These are phyloP conservation scores for Tylopilus sp. DNA, from an alignment of 768 basidiomycete genomes.

Conservation along the genomic window DNA sequence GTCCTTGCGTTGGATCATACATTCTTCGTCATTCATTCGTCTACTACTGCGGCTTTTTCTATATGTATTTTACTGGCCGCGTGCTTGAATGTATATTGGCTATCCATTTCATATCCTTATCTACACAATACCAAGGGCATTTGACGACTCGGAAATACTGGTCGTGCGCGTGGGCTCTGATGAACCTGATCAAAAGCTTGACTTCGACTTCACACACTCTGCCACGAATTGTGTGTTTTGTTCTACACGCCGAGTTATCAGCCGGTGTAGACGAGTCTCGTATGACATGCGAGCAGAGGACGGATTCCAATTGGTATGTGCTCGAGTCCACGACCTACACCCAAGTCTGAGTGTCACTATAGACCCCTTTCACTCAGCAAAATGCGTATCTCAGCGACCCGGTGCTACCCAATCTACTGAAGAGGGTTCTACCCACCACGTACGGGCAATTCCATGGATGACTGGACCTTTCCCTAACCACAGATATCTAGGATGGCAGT, in stretches of 20 bases:
- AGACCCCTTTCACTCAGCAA: constrained; percentile 53
- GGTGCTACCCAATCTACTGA: constrained; percentile 57
- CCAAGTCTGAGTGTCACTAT: neutral
- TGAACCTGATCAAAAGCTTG: too few species aligned
- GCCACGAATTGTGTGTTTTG: neutral
- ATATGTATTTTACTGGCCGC: constrained; percentile 13
- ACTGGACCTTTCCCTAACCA: neutral
- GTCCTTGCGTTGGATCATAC: constrained; percentile 5
- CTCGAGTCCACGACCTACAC: neutral
- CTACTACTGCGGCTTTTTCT: constrained; percentile 4
- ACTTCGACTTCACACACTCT: neutral
- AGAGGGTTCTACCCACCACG: constrained; percentile 51
- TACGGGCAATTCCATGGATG: constrained; percentile 21
- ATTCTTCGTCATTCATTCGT: neutral
- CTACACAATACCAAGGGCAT: neutral
- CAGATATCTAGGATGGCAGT: constrained; percentile 34
- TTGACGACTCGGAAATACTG: too few species aligned
- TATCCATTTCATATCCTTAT: neutral
- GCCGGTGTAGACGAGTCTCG: neutral
- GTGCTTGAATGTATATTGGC: neutral
- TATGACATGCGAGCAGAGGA: constrained; percentile 57
- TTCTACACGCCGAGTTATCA: neutral
- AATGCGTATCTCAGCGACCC: constrained; percentile 63
- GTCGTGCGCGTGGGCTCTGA: too few species aligned
- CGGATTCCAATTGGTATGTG: constrained; percentile 58